These are phyloP conservation scores for Coemansia sp. DNA, from an alignment of 192 early-diverging fungal species.

Conservation along the genomic window DNA sequence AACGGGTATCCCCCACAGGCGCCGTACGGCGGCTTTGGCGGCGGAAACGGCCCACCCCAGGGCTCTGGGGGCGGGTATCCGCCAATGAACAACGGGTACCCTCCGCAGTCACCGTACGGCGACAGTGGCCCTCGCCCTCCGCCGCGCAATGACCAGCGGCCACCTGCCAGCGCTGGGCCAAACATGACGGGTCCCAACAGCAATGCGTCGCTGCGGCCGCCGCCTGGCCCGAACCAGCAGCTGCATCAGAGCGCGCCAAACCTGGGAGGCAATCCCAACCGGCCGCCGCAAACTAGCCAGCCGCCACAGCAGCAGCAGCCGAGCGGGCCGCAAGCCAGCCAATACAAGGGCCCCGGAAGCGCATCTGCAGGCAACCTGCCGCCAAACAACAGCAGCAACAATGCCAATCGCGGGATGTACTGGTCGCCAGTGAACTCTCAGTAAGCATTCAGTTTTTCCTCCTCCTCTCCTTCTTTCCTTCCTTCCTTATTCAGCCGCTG, in stretches of 20 bases:
- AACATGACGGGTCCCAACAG: slow-evolving; percentile 5
- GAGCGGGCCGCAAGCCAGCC: neutral
- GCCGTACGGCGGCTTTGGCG: neutral
- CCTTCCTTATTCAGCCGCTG: neutral
- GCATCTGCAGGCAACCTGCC: slow-evolving; percentile 1
- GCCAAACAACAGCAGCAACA: neutral
- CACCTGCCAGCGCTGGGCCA: slow-evolving; percentile 7
- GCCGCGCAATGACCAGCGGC: slow-evolving; percentile 3
- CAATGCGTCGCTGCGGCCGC: slow-evolving; percentile 5
- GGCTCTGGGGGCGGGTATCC: neutral
- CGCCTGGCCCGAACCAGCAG: neutral
- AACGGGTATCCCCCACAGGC: neutral
- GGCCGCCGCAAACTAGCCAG: too few relatives aligned
- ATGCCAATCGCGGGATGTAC: slow-evolving; percentile 13
- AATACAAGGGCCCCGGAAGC: neutral
- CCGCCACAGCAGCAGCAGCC: too few relatives aligned
- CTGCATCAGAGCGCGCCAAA: slow-evolving; percentile 19
- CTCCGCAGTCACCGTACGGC: neutral
- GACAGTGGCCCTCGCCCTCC: slow-evolving; percentile 6
- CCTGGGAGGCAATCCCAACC: neutral
- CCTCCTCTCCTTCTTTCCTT: neutral
- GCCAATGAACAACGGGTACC: neutral
- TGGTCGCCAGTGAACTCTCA: slow-evolving; percentile 20
- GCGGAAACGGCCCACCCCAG: too few relatives aligned
- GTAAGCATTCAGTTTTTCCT: slow-evolving; percentile 24